Evolutionary conservation across 495 filamentous ascomycete species (phyloP).

Genomic region (Penicillium lividum): DNA sequence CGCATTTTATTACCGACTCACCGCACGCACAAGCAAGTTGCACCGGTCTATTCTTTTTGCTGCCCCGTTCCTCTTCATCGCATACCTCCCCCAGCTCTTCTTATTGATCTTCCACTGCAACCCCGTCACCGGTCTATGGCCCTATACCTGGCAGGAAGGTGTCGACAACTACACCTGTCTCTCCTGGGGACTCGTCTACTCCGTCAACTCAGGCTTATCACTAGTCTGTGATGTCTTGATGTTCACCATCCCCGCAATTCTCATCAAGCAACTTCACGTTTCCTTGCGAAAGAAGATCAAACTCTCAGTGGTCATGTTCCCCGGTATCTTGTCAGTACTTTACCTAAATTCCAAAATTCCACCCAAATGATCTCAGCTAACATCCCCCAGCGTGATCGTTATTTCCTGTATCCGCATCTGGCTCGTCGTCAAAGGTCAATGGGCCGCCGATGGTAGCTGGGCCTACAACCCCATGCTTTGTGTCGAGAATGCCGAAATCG

Average conservation of each 20-base stretch:
- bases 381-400: conserved; percentile 35
- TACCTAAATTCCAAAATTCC: neutral
- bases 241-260: conserved; percentile 43
- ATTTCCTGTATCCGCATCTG: conserved; percentile 45
- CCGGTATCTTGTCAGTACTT: conserved; percentile 42
- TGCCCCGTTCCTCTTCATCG: conserved; percentile 34
- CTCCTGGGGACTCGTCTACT: conserved; percentile 46
- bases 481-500: conserved; percentile 47
- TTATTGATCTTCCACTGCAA: conserved; percentile 47
- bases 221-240: conserved; percentile 46
- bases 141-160: conserved; percentile 42
- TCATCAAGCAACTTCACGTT: conserved; percentile 41
- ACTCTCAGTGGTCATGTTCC: conserved; percentile 44
- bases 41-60: conserved; percentile 36
- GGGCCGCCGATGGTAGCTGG: conserved; percentile 43
- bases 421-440: conserved; percentile 44
- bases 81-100: conserved; percentile 44
- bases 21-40: conserved; percentile 33
- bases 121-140: conserved; percentile 50
- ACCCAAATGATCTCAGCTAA: conserved; percentile 9
- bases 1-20: conserved; percentile 48
- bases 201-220: conserved; percentile 43
- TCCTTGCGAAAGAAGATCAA: conserved; percentile 37
- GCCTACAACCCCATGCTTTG: conserved; percentile 46
- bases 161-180: conserved; percentile 36